Conservation (phyloP, 2,329 filamentous ascomycete genomes). For the Plenodomus biglobosus region DNA sequence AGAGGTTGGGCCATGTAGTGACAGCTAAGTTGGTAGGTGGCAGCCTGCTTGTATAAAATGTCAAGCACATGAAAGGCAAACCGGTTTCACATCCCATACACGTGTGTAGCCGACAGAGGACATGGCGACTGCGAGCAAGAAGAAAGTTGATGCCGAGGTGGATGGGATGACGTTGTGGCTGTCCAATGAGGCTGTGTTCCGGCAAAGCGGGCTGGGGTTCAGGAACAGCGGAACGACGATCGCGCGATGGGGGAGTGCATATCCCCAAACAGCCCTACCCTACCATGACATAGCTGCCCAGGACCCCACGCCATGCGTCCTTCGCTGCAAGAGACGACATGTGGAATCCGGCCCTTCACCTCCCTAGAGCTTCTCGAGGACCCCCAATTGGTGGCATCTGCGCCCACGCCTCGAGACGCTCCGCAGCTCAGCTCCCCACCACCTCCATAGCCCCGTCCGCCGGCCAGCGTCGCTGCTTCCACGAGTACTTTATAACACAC, state of each 20-base stretch:
- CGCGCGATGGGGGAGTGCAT: conserved; percentile 18
- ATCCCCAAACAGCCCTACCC: conserved; percentile 13
- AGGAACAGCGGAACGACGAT: conserved; percentile 23
- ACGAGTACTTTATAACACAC: conserved; percentile 97
- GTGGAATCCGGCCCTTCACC: conserved; percentile 40
- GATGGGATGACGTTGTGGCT: not conserved
- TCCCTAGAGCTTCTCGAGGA: conserved; percentile 29
- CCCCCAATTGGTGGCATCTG: conserved; percentile 21
- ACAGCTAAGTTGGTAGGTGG: too few relatives aligned
- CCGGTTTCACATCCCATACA: not conserved
- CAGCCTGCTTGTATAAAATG: too few relatives aligned
- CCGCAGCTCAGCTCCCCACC: conserved; percentile 9
- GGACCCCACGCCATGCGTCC: conserved; percentile 37
- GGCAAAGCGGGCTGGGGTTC: conserved; percentile 13
- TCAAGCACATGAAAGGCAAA: too few relatives aligned
- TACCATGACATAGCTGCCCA: conserved; percentile 36
- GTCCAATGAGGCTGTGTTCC: conserved; percentile 20
- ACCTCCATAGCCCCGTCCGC: conserved; percentile 14
- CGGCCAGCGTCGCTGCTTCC: conserved; percentile 59
- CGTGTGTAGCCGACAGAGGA: not conserved
- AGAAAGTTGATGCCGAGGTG: not conserved
- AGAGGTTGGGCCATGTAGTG: too few relatives aligned
- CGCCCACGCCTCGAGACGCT: conserved; percentile 10
- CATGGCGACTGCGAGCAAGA: not conserved
- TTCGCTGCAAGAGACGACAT: conserved; percentile 39